phyloP scores from a whole-genome alignment of 2,329 filamentous ascomycete species.

The Xylaria sp. region DNA sequence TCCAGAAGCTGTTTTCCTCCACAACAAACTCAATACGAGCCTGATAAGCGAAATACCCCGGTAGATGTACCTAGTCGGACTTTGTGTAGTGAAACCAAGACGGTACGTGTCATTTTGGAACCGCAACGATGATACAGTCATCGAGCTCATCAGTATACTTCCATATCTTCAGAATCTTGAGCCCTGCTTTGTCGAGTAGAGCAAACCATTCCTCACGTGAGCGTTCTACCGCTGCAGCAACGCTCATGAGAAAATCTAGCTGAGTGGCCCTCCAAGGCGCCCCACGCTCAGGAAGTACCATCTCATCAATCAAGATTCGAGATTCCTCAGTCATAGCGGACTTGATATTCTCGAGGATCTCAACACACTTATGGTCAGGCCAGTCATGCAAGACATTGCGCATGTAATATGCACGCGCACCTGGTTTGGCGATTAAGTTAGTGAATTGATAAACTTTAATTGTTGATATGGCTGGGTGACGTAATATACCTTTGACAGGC shows the following conservation, averaged over 20 bases:
- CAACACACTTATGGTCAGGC: conserved; percentile 32
- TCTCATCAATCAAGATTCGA: conserved; percentile 39
- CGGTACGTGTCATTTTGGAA: neutral
- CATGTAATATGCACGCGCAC: conserved; percentile 41
- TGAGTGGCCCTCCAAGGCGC: conserved; percentile 36
- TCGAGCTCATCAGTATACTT: conserved; percentile 34
- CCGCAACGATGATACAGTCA: conserved; percentile 35
- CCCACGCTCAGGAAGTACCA: conserved; percentile 37
- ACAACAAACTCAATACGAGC: too few relatives aligned
- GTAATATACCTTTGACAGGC: neutral
- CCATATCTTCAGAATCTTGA: conserved; percentile 28
- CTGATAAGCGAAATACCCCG: too few relatives aligned
- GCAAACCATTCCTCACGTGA: conserved; percentile 31
- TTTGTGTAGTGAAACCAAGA: too few relatives aligned
- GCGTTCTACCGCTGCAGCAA: conserved; percentile 34
- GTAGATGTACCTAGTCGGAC: too few relatives aligned
- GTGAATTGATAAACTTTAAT: neutral
- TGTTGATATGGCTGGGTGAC: too few relatives aligned
- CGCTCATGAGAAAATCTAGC: conserved; percentile 36
- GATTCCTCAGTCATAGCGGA: conserved; percentile 35
- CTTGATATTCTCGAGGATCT: conserved; percentile 39
- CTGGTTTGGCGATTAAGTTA: conserved; percentile 12
- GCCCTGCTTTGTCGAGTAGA: conserved; percentile 29
- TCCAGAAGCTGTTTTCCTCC: too few relatives aligned
- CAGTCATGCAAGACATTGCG: conserved; percentile 40